Evolutionary conservation across 768 basidiomycete genomes (phyloP), one percentile per base, ranked within the genome.

Genomic region (Pleurotus salmoneostramineus): DNA sequence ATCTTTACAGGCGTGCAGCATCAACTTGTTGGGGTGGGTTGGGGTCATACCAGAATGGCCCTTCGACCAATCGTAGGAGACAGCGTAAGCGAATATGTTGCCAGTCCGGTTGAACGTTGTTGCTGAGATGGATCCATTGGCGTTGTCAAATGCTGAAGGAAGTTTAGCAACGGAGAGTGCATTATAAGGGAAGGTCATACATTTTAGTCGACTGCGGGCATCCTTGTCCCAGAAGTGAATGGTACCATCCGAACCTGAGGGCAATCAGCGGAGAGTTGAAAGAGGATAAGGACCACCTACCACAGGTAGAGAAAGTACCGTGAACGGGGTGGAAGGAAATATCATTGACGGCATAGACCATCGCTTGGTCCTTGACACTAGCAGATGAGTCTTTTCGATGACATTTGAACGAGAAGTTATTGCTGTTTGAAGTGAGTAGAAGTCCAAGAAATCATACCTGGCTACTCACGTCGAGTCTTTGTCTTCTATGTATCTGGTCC

Each of bases 201-300:
- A 86, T 75, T 95, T 97, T 74, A 97, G 81, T 40, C 95, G 87
- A 6, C 90, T 93, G 57, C 93, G 88, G 8, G 90, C 87, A 63
- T 95, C 90, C 72, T 94, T 94, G 72, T 96, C 94, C 93, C 93
- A 95, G 72, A 90, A 92, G 79, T 93, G 90, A 68, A 95, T 86
- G 2, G 88, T 88, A 14, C 93, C 93, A 62, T 95, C 92, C 45
- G 88, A 81, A 5, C 89, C 89, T 89, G 56, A 12, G 60, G 66
- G 65, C 69, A 64, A 55, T 54, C 15, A 36, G 21, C 32, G 8
- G 62, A 27, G 21, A 27, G 21, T 27, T 27, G 37, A 40, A n/a
- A 10, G n/a, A 40, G 37, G 37, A 8, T 40, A 40, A 40, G 2
- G 37, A 40, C 8, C 56, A 70, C 69, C 51, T 66, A 75, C 89